These are phyloP conservation scores for Mycena epipterygia DNA, from an alignment of 768 basidiomycete species.

Conservation along the genomic window DNA sequence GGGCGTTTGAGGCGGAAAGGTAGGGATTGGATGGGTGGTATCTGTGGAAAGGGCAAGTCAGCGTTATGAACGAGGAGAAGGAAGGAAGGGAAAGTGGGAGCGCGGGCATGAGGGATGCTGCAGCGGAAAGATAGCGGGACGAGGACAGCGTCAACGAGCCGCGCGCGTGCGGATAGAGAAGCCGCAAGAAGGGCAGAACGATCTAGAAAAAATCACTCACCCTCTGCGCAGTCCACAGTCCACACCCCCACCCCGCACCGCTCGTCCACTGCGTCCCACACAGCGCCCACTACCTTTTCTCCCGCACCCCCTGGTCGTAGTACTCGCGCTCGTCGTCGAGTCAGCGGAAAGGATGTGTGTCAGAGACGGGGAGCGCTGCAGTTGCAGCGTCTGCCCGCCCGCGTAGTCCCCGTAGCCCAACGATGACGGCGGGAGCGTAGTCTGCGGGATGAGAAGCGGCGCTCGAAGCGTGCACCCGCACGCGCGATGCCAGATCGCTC, in stretches of 20 bases:
- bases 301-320: background rate
- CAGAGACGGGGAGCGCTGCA: background rate
- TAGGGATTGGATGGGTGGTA: background rate
- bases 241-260: background rate
- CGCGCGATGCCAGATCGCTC: slow-evolving; percentile 17
- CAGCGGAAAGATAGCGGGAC: background rate
- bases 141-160: background rate
- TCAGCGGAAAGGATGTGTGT: background rate
- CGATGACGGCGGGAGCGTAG: background rate
- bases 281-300: background rate
- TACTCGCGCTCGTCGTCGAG: background rate
- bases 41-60: background rate
- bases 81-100: background rate
- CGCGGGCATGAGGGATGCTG: background rate
- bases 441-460: background rate
- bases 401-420: background rate
- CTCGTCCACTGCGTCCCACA: background rate
- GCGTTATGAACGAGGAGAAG: background rate
- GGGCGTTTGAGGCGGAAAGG: background rate
- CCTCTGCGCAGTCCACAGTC: background rate
- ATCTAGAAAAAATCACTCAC: background rate
- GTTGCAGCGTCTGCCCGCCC: slow-evolving; percentile 5
- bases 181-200: background rate
- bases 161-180: background rate
- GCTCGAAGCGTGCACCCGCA: slow-evolving; percentile 9